Evolutionary conservation across 1,284 basidiomycete genomes (phyloP).

Genomic region (Ustilago hordei): DNA sequence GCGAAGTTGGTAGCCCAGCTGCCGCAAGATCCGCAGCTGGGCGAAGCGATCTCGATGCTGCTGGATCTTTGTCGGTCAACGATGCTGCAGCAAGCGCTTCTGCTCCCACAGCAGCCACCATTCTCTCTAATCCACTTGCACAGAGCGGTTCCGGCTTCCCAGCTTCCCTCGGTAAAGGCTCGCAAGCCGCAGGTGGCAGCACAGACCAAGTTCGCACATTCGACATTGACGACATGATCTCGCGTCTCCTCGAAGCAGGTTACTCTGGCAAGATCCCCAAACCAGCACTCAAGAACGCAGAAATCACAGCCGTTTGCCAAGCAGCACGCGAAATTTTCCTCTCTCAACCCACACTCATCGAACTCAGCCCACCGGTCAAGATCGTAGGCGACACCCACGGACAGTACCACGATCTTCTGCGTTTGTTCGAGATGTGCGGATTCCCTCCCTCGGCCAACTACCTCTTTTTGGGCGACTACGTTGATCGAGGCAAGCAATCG

Average conservation of each 20-base stretch:
- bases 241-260: slow-evolving; percentile 92
- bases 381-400: slow-evolving; percentile 99
- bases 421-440: slow-evolving; percentile 99
- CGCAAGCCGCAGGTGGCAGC: slow-evolving; percentile 36
- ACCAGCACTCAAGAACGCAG: slow-evolving; percentile 93
- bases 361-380: slow-evolving; percentile 97
- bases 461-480: slow-evolving; percentile 98
- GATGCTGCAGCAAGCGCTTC: slow-evolving; percentile 38
- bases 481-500: slow-evolving; percentile 98
- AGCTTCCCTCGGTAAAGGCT: slow-evolving; percentile 37
- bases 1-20: slow-evolving; percentile 38
- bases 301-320: slow-evolving; percentile 93
- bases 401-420: slow-evolving; percentile 97
- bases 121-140: slow-evolving; percentile 54
- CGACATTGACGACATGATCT: slow-evolving; percentile 99
- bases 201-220: slow-evolving; percentile 72
- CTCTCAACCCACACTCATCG: slow-evolving; percentile 95
- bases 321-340: slow-evolving; percentile 98
- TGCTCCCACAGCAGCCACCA: slow-evolving; percentile 37
- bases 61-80: slow-evolving; percentile 22
- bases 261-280: slow-evolving; percentile 98
- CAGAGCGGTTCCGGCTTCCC: slow-evolving; percentile 29
- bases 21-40: slow-evolving; percentile 32
- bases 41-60: slow-evolving; percentile 12
- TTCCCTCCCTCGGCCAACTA: slow-evolving; percentile 98